Percentiles rank a stretch among this genome's conserved stretches.
phyloP scores from a whole-genome alignment of 1,139 yeast genomes.

The Cylindricascospora bacillispora region DNA sequence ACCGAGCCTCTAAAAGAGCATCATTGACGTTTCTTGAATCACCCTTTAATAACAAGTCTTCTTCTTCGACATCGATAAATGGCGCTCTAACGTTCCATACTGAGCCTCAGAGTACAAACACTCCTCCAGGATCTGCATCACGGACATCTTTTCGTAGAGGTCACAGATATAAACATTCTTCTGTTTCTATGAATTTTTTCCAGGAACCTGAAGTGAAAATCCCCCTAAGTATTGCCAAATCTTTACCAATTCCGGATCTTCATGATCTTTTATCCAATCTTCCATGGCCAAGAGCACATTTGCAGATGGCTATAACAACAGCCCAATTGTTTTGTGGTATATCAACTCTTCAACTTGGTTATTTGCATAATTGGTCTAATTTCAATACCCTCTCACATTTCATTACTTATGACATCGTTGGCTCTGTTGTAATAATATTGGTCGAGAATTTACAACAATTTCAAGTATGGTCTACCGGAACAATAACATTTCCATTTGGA shows the following conservation, averaged over 20 bases:
- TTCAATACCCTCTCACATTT: slow-evolving; percentile 77
- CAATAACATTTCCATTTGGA: slow-evolving; percentile 82
- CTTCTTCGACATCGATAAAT: slow-evolving; percentile 25
- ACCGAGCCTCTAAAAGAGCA: slow-evolving; percentile 1
- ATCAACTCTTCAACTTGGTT: slow-evolving; percentile 48
- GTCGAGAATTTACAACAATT: slow-evolving; percentile 80
- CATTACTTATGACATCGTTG: slow-evolving; percentile 75
- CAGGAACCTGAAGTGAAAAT: slow-evolving; percentile 79
- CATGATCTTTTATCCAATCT: slow-evolving; percentile 49
- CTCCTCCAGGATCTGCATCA: slow-evolving; percentile 38
- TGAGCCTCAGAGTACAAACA: slow-evolving; percentile 4
- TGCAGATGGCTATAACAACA: slow-evolving; percentile 34
- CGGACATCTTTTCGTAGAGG: slow-evolving; percentile 87
- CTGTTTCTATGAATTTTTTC: slow-evolving; percentile 92
- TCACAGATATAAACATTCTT: slow-evolving; percentile 88
- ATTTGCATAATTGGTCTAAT: slow-evolving; percentile 43
- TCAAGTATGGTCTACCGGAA: slow-evolving; percentile 82
- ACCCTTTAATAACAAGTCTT: slow-evolving; percentile 17
- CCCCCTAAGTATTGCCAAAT: slow-evolving; percentile 60
- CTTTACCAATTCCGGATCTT: slow-evolving; percentile 66
- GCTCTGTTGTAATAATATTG: slow-evolving; percentile 54
- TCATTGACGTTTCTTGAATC: not conserved
- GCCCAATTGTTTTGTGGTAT: slow-evolving; percentile 16
- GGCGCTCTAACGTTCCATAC: slow-evolving; percentile 6
- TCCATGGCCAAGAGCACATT: slow-evolving; percentile 54